Evolutionary conservation across 1,284 basidiomycete genomes (phyloP).

Genomic region (Ganoderma leucocontextum): DNA sequence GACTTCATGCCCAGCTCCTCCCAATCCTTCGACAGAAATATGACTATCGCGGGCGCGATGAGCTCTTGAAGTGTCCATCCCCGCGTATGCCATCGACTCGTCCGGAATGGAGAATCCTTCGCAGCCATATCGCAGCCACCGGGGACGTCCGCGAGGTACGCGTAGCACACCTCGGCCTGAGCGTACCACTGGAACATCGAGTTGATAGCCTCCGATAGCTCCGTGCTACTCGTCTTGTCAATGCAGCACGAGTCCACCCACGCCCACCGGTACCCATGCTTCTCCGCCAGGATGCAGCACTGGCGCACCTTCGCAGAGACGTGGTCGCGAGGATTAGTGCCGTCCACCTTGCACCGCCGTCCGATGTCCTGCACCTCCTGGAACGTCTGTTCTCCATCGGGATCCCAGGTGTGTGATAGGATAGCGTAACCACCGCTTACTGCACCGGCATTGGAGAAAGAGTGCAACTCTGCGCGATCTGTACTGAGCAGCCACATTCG

Average conservation of each 20-base stretch:
- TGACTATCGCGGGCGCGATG: background rate
- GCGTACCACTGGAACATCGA: slow-evolving; percentile 1
- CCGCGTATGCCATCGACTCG: background rate
- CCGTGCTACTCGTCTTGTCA: too few relatives aligned
- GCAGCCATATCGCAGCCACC: background rate
- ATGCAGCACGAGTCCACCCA: too few relatives aligned
- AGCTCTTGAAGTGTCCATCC: background rate
- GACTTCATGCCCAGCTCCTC: slow-evolving; percentile 11
- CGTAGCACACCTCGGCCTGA: background rate
- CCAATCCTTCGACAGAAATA: background rate
- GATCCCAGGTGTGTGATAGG: background rate
- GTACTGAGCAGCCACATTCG: background rate
- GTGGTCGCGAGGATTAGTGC: background rate
- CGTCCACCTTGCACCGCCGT: background rate
- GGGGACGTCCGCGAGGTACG: background rate
- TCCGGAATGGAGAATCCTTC: background rate
- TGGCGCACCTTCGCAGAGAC: too few relatives aligned
- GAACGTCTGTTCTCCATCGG: background rate
- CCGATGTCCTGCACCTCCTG: background rate
- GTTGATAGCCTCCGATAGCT: background rate
- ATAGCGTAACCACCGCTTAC: background rate
- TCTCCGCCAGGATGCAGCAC: too few relatives aligned
- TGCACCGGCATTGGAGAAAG: background rate
- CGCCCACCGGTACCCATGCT: too few relatives aligned
- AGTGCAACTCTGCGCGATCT: background rate